A percentile compares a stretch with the other conserved stretches of the same genome.
Evolutionary conservation across 805 yeast species (phyloP).

Genomic region (Wickerhamomyces bisporus): DNA sequence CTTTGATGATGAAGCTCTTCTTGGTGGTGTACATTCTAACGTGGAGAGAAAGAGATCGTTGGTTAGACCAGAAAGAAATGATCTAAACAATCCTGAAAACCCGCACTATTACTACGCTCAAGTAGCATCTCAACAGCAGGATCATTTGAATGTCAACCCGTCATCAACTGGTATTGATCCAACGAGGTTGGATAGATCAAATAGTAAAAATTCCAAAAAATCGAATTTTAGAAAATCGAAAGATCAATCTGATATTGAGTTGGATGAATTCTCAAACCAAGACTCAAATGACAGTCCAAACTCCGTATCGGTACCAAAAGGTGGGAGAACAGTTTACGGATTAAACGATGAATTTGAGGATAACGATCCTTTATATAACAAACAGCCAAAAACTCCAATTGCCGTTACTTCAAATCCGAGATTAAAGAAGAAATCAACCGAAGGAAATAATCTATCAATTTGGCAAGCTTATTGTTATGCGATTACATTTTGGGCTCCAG

Average conservation of each 20-base stretch:
- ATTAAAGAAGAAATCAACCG: not conserved
- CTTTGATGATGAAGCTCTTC: slow-evolving; percentile 30
- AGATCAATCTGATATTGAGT: slow-evolving; percentile 14
- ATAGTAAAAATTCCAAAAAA: slow-evolving; percentile 11
- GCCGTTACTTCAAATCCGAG: not conserved
- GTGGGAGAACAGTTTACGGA: slow-evolving; percentile 51
- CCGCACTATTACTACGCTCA: slow-evolving; percentile 78
- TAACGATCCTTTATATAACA: slow-evolving; percentile 8
- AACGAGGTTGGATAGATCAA: slow-evolving; percentile 16
- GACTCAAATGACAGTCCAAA: not conserved
- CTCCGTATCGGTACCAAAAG: slow-evolving; percentile 3
- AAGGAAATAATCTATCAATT: slow-evolving; percentile 27
- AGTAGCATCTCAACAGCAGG: slow-evolving; percentile 60
- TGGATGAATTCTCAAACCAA: slow-evolving; percentile 16
- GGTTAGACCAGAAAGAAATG: slow-evolving; percentile 79
- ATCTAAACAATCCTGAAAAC: slow-evolving; percentile 55
- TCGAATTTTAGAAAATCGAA: slow-evolving; percentile 8
- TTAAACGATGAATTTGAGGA: slow-evolving; percentile 51
- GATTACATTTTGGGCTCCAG: slow-evolving; percentile 91
- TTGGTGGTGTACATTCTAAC: slow-evolving; percentile 20
- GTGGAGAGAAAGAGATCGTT: slow-evolving; percentile 55
- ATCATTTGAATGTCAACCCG: slow-evolving; percentile 59
- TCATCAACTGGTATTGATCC: slow-evolving; percentile 73
- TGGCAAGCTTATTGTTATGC: slow-evolving; percentile 82
- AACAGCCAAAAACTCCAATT: not conserved